Base-by-base conservation (phyloP, 192 early-diverging fungal genomes). In the Coemansia sp. region DNA sequence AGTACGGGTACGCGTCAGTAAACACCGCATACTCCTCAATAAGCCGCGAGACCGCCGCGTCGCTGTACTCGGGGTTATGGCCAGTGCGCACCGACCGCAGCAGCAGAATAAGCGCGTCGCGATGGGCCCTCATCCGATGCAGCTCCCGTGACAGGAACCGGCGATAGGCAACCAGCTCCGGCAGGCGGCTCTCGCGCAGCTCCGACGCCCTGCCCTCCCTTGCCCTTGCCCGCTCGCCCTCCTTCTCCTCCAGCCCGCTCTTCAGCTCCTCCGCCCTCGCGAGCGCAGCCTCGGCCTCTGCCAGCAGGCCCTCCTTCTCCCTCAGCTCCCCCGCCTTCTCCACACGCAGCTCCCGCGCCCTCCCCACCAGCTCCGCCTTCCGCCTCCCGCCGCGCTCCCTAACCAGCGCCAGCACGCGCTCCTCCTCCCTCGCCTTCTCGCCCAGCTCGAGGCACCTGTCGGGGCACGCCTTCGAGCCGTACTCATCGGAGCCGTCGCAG, bases 401-500 rank as follows among this genome's bases (percentile, higher is more conserved):
- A 40, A 69, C 26, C 33, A 37, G 11, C 8, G 50, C 26, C 7
- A 21, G 34, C 31, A 31, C 31, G 20, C 35, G 59, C 18, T 77
- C 59, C 8, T 77, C 69, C 13, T 28, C 56, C 31, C 18, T n/a
- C 24, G 71, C 53, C 39, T 74, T 59, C 0, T 20, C 53, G 9
- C 86, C 91, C 4, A 87, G 69, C 56, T 89, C 82, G 16, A 75
- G 82, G 59, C 97, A 99, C n/a, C 60, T 70, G 73, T 97, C 87
- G 2, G 89, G 86, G 55, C 97, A 98, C 1, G 8, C 45, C 5
- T 71, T 34, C 0, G 86, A 85, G 53, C 73, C 71, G 66, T 86
- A 89, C 71, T 97, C 97, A 61, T 97, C 95, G 0, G 91, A 90
- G 8, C 97, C 97, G 69, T 99, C 97, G 76, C 97, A 99, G 77